Evolutionary conservation across 257 asterid genomes (phyloP), one percentile per base, ranked within the genome.

Genomic region (Solanum appendiculatum): DNA sequence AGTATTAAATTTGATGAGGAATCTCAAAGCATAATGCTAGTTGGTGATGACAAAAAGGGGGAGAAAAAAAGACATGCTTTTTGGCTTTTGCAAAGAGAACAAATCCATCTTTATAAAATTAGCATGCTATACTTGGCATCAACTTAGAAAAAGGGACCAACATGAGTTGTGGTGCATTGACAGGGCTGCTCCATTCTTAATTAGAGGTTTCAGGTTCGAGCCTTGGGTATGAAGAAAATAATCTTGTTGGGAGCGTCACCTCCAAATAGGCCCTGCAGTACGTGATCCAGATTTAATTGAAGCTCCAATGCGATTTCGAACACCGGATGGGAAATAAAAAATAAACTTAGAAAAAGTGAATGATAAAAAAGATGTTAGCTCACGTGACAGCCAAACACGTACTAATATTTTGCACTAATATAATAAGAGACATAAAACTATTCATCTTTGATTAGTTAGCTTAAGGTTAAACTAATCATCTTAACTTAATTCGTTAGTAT

Each of bases 1-100:
- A 81, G 85, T 80, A 78, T 25, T 80, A 44, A 48, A 81, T 29
- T 81, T 51, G 1, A 48, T 48, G 46, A 81, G 85, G 85, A 81
- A 81, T 81, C 85, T 81, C 21, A 81, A 81, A 81, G 85, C 85
- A 81, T 70, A 70, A 70, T 81, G 85, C 69, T 46, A 81, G 85
- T 51, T 81, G 85, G 44, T 31, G 85, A 81, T 81, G 85, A 81
- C 85, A 48, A 48, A 81, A 48, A 81, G 64, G 63, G 68, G 3
- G 11, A 34, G 20, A 11, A 20, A 21, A 54, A 36, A 48, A 48
- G 46, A 81, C 85, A 18, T 81, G 85, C 85, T 51, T 81, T 81
- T 48, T 81, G 69, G 68, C 84, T 78, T 81, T 81, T 81, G 44
- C 42, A 27, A 44, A 81, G 85, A 48, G 68, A 81, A 81, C 85